Evolutionary conservation across 257 asterid genomes (phyloP).

Genomic region (Solanum phureja): DNA sequence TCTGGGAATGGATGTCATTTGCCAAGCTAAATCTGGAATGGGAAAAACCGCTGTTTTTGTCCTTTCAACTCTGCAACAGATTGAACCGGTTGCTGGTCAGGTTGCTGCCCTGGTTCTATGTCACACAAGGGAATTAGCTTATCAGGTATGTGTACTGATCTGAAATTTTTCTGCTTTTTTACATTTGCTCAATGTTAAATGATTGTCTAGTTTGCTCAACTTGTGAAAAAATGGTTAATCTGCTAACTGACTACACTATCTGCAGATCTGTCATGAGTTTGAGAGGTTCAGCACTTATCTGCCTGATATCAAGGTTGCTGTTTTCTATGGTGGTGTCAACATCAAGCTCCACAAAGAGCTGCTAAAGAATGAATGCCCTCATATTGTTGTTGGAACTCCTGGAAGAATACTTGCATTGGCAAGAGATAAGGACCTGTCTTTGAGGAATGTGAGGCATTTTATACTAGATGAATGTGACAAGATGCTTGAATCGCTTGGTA

Average conservation of each 20-base stretch:
- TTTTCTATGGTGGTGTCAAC: constrained; percentile 81
- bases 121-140: constrained; percentile 82
- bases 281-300: constrained; percentile 84
- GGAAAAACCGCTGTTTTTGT: constrained; percentile 95
- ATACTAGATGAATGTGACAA: constrained; percentile 88
- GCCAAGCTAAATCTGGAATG: constrained; percentile 98
- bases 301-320: constrained; percentile 73
- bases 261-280: constrained; percentile 83
- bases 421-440: constrained; percentile 67
- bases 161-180: not conserved
- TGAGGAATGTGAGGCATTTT: constrained; percentile 83
- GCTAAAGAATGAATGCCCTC: constrained; percentile 88
- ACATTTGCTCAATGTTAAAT: not conserved
- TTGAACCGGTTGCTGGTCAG: constrained; percentile 82
- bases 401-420: constrained; percentile 78
- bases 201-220: not conserved
- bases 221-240: not conserved
- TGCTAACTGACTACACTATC: not conserved
- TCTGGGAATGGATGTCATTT: constrained; percentile 90
- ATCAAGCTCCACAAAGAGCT: constrained; percentile 74
- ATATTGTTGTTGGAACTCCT: constrained; percentile 86
- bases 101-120: constrained; percentile 82
- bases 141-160: constrained; percentile 41
- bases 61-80: constrained; percentile 80
- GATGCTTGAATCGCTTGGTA: constrained; percentile 95